Conservation (phyloP, 805 yeast genomes). For the Wickerhamiella sergipiensis region DNA sequence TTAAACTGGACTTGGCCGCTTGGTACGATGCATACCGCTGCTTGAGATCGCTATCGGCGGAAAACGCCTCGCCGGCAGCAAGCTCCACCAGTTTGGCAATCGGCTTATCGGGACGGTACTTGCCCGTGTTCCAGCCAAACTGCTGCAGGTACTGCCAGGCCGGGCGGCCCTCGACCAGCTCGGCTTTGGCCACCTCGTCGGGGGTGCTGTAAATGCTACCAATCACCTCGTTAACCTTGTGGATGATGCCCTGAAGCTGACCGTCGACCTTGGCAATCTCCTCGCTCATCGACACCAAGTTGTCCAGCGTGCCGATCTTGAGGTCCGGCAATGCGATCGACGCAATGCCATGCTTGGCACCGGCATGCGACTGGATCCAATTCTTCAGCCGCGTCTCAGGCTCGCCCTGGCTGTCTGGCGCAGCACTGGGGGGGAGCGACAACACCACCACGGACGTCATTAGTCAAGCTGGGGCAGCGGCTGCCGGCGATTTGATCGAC, state of each 20-base stretch:
- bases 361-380: constrained; percentile 22
- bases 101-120: constrained; percentile 74
- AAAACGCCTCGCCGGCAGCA: constrained; percentile 64
- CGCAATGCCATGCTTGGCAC: constrained; percentile 36
- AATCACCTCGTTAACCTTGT: constrained; percentile 67
- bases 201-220: constrained; percentile 28
- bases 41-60: constrained; percentile 75
- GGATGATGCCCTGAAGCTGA: constrained; percentile 56
- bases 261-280: constrained; percentile 71
- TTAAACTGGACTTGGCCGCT: constrained; percentile 67
- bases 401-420: constrained; percentile 24
- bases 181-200: constrained; percentile 31
- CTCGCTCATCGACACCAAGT: constrained; percentile 79
- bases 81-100: constrained; percentile 58
- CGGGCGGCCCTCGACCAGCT: constrained; percentile 36
- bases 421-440: constrained; percentile 38
- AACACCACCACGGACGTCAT: constrained; percentile 27
- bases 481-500: neutral
- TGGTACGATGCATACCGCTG: constrained; percentile 61
- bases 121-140: constrained; percentile 79
- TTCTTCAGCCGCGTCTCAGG: constrained; percentile 26
- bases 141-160: constrained; percentile 55
- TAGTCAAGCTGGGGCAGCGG: neutral
- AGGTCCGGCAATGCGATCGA: constrained; percentile 62
- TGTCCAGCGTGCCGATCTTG: constrained; percentile 90